phyloP scores from a whole-genome alignment of 2,329 filamentous ascomycete species.

The Penicillium nordicum region DNA sequence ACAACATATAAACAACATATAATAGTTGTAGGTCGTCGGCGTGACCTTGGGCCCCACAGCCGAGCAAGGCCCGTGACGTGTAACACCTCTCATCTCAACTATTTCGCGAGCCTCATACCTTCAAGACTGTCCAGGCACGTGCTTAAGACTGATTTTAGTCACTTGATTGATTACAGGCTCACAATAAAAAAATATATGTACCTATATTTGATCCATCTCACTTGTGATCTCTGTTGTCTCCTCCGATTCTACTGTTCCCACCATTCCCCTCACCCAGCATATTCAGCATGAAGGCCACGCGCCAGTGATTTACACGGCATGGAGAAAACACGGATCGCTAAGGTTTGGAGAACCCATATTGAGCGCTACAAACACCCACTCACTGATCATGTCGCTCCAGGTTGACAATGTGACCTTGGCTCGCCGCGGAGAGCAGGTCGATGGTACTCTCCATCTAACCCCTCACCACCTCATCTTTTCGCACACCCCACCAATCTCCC shows the following conservation, averaged over 20 bases:
- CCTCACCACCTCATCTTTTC: constrained; percentile 64
- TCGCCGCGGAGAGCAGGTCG: constrained; percentile 54
- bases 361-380: neutral
- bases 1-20: neutral
- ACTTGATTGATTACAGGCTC: neutral
- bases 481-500: constrained; percentile 48
- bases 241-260: neutral
- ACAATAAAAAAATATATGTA: neutral
- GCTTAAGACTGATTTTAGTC: neutral
- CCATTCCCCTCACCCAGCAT: constrained; percentile 3
- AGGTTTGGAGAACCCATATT: constrained; percentile 28
- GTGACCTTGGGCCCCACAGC: constrained; percentile 8
- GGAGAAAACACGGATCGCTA: constrained; percentile 46
- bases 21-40: neutral
- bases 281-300: constrained; percentile 33
- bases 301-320: constrained; percentile 37
- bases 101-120: neutral
- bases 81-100: constrained; percentile 6
- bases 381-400: constrained; percentile 25
- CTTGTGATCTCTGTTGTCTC: neutral
- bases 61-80: constrained; percentile 10
- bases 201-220: neutral
- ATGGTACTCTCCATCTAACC: constrained; percentile 60
- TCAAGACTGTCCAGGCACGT: neutral
- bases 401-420: constrained; percentile 58